Base-by-base conservation (phyloP, 1,284 basidiomycete species). In the Ganoderma boninense region DNA sequence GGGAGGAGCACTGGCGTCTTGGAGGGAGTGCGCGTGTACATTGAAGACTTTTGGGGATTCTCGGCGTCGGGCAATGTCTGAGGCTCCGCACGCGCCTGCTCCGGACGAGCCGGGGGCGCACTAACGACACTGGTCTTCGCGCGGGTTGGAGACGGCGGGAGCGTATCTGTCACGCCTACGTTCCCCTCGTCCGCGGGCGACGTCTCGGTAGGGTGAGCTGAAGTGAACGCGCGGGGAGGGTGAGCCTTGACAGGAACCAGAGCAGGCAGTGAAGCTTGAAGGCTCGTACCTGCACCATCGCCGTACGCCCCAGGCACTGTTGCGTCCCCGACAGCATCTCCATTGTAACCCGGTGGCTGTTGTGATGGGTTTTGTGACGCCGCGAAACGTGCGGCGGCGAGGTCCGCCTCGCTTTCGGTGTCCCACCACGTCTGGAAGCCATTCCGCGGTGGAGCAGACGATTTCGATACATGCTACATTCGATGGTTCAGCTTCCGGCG, bases 1-100 rank as follows among this genome's bases (percentile, higher is more conserved):
- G 88, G 87, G 5, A 84, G 82, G 56, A 93, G 77, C 0, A 87
- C 77, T 0, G 90, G 87, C 7, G 82, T 82, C 32, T 77, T 79
- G 2, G 86, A 81, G 0, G 89, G 89, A 57, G 80, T 77, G 65
- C 89, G 80, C 5, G 79, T 77, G 64, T 67, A 74, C 74, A 71
- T 79, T 77, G 75, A 75, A 6, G 78, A 76, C 16, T 49, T 69
- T 23, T 63, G 64, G 29, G 67, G 65, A 29, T 44, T 49, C 68
- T 44, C 65, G 18, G 74, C 66, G 29, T 43, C 62, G 10, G 67
- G 54, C 16, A 29, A 29, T 18, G 54, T 29, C 16, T 32, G 62
- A 26, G 73, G 63, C 69, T 72, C 38, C 26, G 69, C 62, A 46
- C 69, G 29, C 26, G 65, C 42, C 68, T 68, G 43, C 18, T 69